Percentiles rank a stretch among this genome's conserved stretches.
phyloP scores from a whole-genome alignment of 352 stramenopile genomes.

The Phytophthora hybrid region DNA sequence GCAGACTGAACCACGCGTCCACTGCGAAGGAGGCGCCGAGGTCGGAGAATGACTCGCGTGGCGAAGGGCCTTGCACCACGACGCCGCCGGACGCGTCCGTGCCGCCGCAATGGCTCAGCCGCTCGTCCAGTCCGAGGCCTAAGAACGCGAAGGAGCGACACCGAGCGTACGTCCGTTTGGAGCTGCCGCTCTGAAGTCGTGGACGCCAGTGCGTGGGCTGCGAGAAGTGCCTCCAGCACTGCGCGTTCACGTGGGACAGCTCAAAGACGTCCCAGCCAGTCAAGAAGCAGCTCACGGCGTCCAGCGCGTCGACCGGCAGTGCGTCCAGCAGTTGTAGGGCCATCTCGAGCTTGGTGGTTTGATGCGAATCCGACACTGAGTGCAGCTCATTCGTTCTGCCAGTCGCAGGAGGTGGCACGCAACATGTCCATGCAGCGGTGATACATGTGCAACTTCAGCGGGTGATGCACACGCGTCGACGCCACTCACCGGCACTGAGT shows the following conservation, averaged over 20 bases:
- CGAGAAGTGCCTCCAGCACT: slow-evolving; percentile 10
- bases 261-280: slow-evolving; percentile 18
- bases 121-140: slow-evolving; percentile 17
- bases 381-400: background rate
- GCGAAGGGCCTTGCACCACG: slow-evolving; percentile 5
- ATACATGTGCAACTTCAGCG: slow-evolving; percentile 10
- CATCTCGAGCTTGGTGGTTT: background rate
- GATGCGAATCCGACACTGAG: slow-evolving; percentile 5
- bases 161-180: slow-evolving; percentile 11
- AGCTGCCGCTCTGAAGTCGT: background rate
- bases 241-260: slow-evolving; percentile 12
- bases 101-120: slow-evolving; percentile 12
- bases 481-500: background rate
- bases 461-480: slow-evolving; percentile 12
- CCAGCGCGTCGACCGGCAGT: slow-evolving; percentile 3
- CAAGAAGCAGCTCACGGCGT: slow-evolving; percentile 19
- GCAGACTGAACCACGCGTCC: slow-evolving; percentile 20
- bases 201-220: background rate
- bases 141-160: slow-evolving; percentile 16
- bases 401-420: slow-evolving; percentile 9
- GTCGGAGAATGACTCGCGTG: slow-evolving; percentile 5
- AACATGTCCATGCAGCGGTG: slow-evolving; percentile 12
- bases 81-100: slow-evolving; percentile 7
- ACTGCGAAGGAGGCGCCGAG: slow-evolving; percentile 10
- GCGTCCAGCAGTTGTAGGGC: background rate